Evolutionary conservation across 345 rosid genomes (phyloP).

Genomic region (Salix suchowensis): DNA sequence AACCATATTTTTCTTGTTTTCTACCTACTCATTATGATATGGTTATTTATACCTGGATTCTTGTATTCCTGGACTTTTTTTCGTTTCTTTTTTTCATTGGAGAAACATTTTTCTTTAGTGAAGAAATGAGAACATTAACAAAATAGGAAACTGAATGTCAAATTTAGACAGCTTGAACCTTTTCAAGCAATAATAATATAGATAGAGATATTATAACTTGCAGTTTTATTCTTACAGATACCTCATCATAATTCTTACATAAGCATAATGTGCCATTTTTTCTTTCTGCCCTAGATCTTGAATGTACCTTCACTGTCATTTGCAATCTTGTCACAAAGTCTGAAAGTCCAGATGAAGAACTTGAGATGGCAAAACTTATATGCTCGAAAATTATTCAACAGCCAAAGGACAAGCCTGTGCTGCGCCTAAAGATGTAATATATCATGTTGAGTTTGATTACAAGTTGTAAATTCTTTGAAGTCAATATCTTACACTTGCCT

Average conservation of each 20-base stretch:
- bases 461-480: neutral
- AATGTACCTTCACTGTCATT: slow-evolving; percentile 90
- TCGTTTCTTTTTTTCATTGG: no score
- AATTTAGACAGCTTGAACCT: neutral
- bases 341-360: slow-evolving; percentile 56
- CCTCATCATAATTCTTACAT: neutral
- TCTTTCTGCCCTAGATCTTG: slow-evolving; percentile 55
- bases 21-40: no score
- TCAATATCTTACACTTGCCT: slow-evolving; percentile 16
- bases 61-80: no score
- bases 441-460: neutral
- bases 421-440: slow-evolving; percentile 85
- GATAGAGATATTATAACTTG: neutral
- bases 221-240: neutral
- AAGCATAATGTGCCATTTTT: neutral
- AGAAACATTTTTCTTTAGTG: neutral
- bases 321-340: slow-evolving; percentile 75
- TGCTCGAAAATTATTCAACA: slow-evolving; percentile 73
- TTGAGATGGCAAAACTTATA: slow-evolving; percentile 68
- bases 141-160: neutral
- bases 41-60: no score
- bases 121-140: neutral
- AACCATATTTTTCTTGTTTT: no score
- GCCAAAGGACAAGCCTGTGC: slow-evolving; percentile 75
- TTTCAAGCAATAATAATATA: neutral